Conservation (phyloP, 2,329 filamentous ascomycete species). For the Microcyclospora pomicola region DNA sequence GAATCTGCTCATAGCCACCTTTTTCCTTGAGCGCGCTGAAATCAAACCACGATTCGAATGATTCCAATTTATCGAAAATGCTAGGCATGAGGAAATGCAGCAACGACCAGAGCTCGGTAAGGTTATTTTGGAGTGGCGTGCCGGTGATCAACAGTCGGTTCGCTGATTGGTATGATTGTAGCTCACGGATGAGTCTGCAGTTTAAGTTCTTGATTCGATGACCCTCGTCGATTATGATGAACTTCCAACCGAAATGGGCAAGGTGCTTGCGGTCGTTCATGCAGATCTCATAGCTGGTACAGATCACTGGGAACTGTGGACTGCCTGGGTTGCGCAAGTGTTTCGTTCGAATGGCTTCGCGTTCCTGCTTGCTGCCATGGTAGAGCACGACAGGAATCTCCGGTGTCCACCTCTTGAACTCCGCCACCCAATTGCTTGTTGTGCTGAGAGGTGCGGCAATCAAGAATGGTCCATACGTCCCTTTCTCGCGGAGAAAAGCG, state of each 20-base stretch:
- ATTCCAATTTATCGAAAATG: constrained; percentile 85
- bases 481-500: constrained; percentile 74
- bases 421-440: constrained; percentile 87
- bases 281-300: constrained; percentile 93
- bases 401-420: constrained; percentile 84
- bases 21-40: constrained; percentile 86
- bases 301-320: constrained; percentile 72
- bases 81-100: constrained; percentile 85
- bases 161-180: constrained; percentile 78
- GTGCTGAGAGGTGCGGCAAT: constrained; percentile 86
- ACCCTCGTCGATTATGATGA: constrained; percentile 96
- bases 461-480: constrained; percentile 76
- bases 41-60: constrained; percentile 93
- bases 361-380: constrained; percentile 67
- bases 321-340: constrained; percentile 56
- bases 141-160: constrained; percentile 88
- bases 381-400: constrained; percentile 80
- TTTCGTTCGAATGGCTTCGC: constrained; percentile 62
- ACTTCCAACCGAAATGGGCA: constrained; percentile 81
- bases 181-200: constrained; percentile 75
- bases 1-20: constrained; percentile 60
- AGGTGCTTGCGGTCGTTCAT: constrained; percentile 76
- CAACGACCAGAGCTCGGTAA: constrained; percentile 87
- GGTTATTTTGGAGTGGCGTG: constrained; percentile 88
- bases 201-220: constrained; percentile 97